Evolutionary conservation across 2,329 filamentous ascomycete genomes (phyloP).

Genomic region (Aspergillus alliaceus): DNA sequence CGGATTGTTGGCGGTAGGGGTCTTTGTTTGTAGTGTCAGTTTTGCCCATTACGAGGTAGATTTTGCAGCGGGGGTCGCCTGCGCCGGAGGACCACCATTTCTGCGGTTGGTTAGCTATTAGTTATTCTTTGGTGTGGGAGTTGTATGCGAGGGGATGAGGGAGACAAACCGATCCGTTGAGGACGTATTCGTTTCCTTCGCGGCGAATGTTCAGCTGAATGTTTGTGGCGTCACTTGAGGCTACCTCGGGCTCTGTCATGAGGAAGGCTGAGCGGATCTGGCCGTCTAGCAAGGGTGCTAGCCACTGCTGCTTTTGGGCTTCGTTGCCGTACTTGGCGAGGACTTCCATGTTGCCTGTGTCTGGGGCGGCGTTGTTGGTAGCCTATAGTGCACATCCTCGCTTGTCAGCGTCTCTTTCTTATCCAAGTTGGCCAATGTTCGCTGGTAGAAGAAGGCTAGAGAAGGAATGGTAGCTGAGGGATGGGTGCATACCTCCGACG

Average conservation of each 20-base stretch:
- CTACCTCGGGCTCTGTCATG: constrained; percentile 90
- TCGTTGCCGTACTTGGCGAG: constrained; percentile 87
- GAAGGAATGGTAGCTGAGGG: not conserved
- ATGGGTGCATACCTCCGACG: constrained; percentile 71
- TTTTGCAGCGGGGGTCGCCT: constrained; percentile 84
- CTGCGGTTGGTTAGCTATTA: constrained; percentile 44
- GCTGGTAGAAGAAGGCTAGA: too few species aligned
- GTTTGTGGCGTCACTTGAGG: constrained; percentile 89
- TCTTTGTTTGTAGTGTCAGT: constrained; percentile 72
- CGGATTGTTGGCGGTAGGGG: constrained; percentile 87
- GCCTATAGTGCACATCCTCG: constrained; percentile 49
- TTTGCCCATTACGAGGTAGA: constrained; percentile 98
- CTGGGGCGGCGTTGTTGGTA: constrained; percentile 85
- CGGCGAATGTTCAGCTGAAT: constrained; percentile 79
- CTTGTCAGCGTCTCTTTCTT: not conserved
- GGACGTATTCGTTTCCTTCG: constrained; percentile 83
- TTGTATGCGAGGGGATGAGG: not conserved
- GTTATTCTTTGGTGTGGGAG: not conserved
- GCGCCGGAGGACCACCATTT: constrained; percentile 99
- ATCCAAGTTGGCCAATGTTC: too few species aligned
- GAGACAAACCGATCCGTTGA: constrained; percentile 74
- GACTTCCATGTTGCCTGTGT: constrained; percentile 96
- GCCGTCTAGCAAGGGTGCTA: constrained; percentile 77
- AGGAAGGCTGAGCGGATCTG: constrained; percentile 86
- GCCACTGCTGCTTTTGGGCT: constrained; percentile 80